Conservation (phyloP, 129 eudicot genomes). For the Tagetes erecta region DNA sequence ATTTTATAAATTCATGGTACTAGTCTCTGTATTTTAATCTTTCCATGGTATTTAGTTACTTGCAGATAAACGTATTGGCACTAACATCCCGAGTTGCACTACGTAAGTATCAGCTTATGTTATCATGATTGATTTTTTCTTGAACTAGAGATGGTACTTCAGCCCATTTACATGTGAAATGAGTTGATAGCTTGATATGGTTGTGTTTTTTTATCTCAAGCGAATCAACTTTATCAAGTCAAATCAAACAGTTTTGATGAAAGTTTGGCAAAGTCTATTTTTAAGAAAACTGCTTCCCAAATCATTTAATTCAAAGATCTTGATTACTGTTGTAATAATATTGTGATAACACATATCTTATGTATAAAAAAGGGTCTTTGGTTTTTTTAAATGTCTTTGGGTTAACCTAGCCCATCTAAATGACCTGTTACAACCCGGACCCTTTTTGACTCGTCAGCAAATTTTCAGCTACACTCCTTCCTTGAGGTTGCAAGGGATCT, state of each 20-base stretch:
- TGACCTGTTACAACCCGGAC: neutral
- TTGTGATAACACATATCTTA: neutral
- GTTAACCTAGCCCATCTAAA: neutral
- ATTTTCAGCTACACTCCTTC: constrained; percentile 63
- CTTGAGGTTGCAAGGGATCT: constrained; percentile 56
- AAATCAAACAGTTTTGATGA: neutral
- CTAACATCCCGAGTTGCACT: constrained; percentile 65
- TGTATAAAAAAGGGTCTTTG: neutral
- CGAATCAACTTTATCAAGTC: neutral
- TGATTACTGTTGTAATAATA: neutral
- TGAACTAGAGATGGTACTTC: constrained; percentile 5
- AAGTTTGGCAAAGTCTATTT: too few relatives aligned
- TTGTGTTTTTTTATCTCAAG: constrained; percentile 6
- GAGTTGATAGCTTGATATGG: neutral
- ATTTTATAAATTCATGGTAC: neutral
- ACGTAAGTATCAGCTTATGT: constrained; percentile 49
- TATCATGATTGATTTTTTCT: neutral
- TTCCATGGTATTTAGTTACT: constrained; percentile 48
- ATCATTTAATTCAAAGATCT: neutral
- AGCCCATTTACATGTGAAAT: constrained; percentile 3
- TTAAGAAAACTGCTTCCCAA: neutral
- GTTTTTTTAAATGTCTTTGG: neutral
- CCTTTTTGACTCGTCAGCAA: neutral
- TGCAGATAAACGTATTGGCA: constrained; percentile 63
- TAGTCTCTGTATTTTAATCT: neutral